Evolutionary conservation across 805 yeast genomes (phyloP).

Genomic region (Citeromyces nyonsensis): DNA sequence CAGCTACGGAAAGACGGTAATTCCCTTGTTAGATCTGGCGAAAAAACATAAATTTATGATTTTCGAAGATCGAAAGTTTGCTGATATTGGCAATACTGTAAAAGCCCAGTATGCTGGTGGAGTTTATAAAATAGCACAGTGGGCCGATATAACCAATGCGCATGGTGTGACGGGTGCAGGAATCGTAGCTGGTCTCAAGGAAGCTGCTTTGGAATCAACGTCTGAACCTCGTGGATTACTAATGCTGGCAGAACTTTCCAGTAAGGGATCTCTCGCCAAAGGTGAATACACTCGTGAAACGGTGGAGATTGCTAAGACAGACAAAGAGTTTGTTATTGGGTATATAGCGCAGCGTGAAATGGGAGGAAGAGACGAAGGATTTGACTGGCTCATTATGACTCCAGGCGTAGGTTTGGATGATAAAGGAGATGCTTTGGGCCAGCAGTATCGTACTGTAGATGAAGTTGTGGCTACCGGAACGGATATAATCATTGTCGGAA

Average conservation of each 20-base stretch:
- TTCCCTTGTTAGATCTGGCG: conserved; percentile 59
- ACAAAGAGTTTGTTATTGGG: conserved; percentile 86
- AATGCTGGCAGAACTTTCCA: conserved; percentile 91
- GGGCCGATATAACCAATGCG: conserved; percentile 97
- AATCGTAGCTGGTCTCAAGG: conserved; percentile 70
- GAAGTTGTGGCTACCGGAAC: conserved; percentile 78
- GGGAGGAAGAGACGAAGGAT: conserved; percentile 73
- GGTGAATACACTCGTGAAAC: conserved; percentile 85
- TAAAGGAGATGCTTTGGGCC: conserved; percentile 91
- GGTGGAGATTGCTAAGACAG: conserved; percentile 72
- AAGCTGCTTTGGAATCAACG: conserved; percentile 42
- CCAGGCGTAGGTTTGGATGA: conserved; percentile 98
- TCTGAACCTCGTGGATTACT: conserved; percentile 75
- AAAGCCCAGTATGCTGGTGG: conserved; percentile 90
- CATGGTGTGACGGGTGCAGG: conserved; percentile 96
- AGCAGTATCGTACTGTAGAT: conserved; percentile 86
- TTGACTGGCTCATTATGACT: conserved; percentile 93
- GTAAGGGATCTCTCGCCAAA: conserved; percentile 84
- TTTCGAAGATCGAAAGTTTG: conserved; percentile 95
- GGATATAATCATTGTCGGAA: conserved; percentile 94
- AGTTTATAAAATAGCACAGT: conserved; percentile 71
- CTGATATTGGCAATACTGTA: conserved; percentile 96
- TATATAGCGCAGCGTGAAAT: conserved; percentile 87
- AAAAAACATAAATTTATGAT: conserved; percentile 77
- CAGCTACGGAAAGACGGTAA: conserved; percentile 61